Base-by-base conservation (phyloP, 176 grass and related monocot species). In the Bothriochloa decipiens region DNA sequence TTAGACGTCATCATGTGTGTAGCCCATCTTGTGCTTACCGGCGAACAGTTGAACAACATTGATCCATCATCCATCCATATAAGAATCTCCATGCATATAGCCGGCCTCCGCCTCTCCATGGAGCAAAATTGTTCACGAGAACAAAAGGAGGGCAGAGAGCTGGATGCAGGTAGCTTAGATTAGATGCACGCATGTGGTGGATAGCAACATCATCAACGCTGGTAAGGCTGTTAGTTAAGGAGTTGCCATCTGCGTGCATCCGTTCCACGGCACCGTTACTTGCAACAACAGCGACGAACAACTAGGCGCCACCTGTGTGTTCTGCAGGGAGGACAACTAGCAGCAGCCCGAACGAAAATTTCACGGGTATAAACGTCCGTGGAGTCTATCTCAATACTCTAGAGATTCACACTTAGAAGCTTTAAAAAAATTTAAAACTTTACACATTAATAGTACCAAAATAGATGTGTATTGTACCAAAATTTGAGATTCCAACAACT, bases 251-350 rank as follows among this genome's bases (percentile, higher is more conserved):
- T 17, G 4, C 3, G 4, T 26, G 65, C 46, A 23, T 81, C 79
- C 79, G 79, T 81, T 52, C 78, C 65, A 81, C 78, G 78, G 78
- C 65, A 53, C 45, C 17, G 46, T 53, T 53, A 25, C 65, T 50
- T 69, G 65, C 64, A 69, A 35, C 43, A 36, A 25, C 14, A 22
- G 65, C 45, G 18, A 70, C 45, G 12, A 39, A 37, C 77, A 69
- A 15, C 77, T 32, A 49, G 46, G 15, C 41, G 14, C 11, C 63
- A 68, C 7, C 65, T 70, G 46, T 45, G 25, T 45, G 25, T 53
- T 53, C 64, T 68, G 32, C 65, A 55, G 22, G 6, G 32, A 10
- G 42, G 22, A 60, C 55, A 60, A 60, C 63, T 49, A 11, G 27
- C 8, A 33, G 74, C 41, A n/a, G n/a, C n/a, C n/a, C n/a, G 12